These are phyloP conservation scores for Fagopyrum tataricum DNA, from an alignment of 148 eudicot species.

Conservation along the genomic window DNA sequence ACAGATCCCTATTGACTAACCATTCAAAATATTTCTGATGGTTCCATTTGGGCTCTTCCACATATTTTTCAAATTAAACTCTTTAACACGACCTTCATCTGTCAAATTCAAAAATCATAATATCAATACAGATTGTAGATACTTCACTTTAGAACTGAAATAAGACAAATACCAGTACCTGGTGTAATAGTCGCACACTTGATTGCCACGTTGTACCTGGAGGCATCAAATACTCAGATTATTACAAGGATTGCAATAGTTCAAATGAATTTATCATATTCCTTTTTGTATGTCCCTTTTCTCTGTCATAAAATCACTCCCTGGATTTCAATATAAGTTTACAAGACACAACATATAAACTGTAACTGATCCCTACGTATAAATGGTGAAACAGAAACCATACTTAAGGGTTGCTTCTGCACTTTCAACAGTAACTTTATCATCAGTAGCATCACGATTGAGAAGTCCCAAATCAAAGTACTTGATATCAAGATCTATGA, in stretches of 20 bases:
- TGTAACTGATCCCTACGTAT: background rate
- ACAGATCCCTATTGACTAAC: constrained; percentile 24
- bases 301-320: background rate
- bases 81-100: constrained; percentile 80
- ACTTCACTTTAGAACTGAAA: background rate
- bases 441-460: constrained; percentile 50
- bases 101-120: constrained; percentile 10
- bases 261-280: background rate
- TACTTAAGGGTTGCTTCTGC: constrained; percentile 51
- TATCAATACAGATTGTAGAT: background rate
- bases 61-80: constrained; percentile 68
- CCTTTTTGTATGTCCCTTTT: background rate
- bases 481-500: constrained; percentile 40
- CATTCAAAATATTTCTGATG: constrained; percentile 83
- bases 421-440: constrained; percentile 45
- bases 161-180: constrained; percentile 30
- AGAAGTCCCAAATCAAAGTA: constrained; percentile 48
- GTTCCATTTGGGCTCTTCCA: constrained; percentile 99
- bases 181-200: constrained; percentile 98
- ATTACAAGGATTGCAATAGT: background rate
- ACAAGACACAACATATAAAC: background rate
- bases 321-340: background rate
- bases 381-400: constrained; percentile 7
- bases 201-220: constrained; percentile 91
- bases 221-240: constrained; percentile 7